phyloP scores from a whole-genome alignment of 352 stramenopile genomes.

The Globisporangium splendens region DNA sequence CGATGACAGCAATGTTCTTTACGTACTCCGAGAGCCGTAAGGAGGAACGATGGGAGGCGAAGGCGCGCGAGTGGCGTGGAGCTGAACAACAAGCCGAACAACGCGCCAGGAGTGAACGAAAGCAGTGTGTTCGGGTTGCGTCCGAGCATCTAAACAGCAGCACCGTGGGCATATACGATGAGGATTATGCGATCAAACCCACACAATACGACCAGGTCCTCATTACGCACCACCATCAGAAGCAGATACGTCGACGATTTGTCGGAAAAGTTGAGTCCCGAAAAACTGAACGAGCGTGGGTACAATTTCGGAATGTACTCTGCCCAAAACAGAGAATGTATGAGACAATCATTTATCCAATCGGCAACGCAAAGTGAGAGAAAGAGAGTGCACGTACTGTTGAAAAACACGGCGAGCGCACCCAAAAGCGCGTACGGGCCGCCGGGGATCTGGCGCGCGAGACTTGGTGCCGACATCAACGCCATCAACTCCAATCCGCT shows the following conservation, averaged over 20 bases:
- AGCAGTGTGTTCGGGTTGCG: conserved; percentile 53
- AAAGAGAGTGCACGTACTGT: conserved; percentile 40
- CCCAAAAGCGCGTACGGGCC: conserved; percentile 74
- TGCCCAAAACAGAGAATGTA: conserved; percentile 15
- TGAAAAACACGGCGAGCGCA: conserved; percentile 70
- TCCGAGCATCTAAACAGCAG: conserved; percentile 47
- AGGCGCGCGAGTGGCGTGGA: conserved; percentile 66
- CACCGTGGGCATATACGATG: not conserved
- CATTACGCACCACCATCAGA: conserved; percentile 53
- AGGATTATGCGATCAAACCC: not conserved
- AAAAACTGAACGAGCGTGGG: conserved; percentile 52
- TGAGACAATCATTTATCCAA: too few relatives aligned
- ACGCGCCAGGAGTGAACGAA: conserved; percentile 53
- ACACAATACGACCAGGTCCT: not conserved
- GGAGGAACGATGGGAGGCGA: conserved; percentile 69
- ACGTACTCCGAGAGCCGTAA: conserved; percentile 53
- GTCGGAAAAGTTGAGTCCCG: conserved; percentile 76
- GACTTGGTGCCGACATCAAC: conserved; percentile 35
- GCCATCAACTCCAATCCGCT: conserved; percentile 41
- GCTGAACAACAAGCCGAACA: conserved; percentile 66
- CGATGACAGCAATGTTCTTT: not conserved
- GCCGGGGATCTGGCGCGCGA: conserved; percentile 41
- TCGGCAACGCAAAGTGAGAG: too few relatives aligned
- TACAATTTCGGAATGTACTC: conserved; percentile 77
- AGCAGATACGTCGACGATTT: conserved; percentile 79